Evolutionary conservation across 441 rosid genomes (phyloP), one percentile per base, ranked within the genome.

Genomic region (Bocquillonia castaneifolia): DNA sequence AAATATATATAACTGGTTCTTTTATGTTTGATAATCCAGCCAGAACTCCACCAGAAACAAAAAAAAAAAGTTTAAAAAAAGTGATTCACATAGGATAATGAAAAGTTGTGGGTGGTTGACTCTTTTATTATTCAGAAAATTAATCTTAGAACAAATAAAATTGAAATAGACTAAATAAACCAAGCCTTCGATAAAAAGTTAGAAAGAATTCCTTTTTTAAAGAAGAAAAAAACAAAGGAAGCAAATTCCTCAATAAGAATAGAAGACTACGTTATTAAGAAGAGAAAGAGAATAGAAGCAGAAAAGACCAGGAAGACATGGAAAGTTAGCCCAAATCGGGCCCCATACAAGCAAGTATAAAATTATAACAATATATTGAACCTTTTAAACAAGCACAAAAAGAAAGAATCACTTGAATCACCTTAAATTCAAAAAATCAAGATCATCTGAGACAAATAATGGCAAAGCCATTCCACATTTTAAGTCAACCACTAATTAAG

Each of bases 1-100:
- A 53, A 65, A 70, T 37, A 28, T 63, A 57, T 68, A 22, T 78
- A 72, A 71, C 58, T 10, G 2, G 58, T 67, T 67, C 48, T 59
- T 44, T 36, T 14, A 7, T 61, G 54, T 73, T 56, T 65, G 45
- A 37, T 10, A 62, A 12, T n/a, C n/a, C 53, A 32, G 62, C 26
- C 50, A 63, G 29, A 44, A 32, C 13, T 59, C 4, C 9, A 3
- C 9, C 9, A 9, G 40, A 36, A 3, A 36, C 40, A 36, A 36
- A 4, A 36, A 36, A 4, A 36, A 36, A 4, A 36, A 9, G 4
- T 36, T 36, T 36, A 36, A 3, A 4, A 3, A 4, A 36, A 36
- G 40, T 36, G 40, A 36, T 36, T 66, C 34, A 32, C 10, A 28
- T 58, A 32, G 58, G 47, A 13, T 22, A 52, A 42, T 17, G 17